Evolutionary conservation across 257 asterid genomes (phyloP).

Genomic region (Solanum verrucosum): DNA sequence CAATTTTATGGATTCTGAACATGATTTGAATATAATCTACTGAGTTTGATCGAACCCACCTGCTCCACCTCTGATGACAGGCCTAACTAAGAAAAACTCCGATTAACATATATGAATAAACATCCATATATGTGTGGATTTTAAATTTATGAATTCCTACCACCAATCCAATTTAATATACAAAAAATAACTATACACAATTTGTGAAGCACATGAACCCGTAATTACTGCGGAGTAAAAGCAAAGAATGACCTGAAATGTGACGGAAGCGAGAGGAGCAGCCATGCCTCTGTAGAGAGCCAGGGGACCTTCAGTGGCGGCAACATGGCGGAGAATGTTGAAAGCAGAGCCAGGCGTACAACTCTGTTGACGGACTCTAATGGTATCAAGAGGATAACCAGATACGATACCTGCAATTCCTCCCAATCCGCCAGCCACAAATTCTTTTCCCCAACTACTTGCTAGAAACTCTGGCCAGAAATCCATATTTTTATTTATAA

Average conservation of each 20-base stretch:
- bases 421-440: slow-evolving; percentile 80
- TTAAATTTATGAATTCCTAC: background rate
- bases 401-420: slow-evolving; percentile 65
- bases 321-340: slow-evolving; percentile 32
- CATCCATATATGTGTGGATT: background rate
- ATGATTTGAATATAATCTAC: background rate
- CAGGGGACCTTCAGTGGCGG: slow-evolving; percentile 43
- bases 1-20: no score
- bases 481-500: slow-evolving; percentile 37
- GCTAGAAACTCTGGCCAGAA: slow-evolving; percentile 78
- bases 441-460: slow-evolving; percentile 70
- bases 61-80: background rate
- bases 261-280: slow-evolving; percentile 68
- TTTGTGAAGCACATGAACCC: no score
- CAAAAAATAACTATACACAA: background rate
- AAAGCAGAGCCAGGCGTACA: slow-evolving; percentile 39
- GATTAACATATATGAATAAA: background rate
- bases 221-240: background rate
- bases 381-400: slow-evolving; percentile 79
- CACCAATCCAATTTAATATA: background rate
- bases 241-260: slow-evolving; percentile 47
- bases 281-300: slow-evolving; percentile 77
- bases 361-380: slow-evolving; percentile 66
- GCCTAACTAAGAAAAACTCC: background rate
- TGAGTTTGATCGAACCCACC: background rate